Evolutionary conservation across 768 basidiomycete species (phyloP).

Genomic region (Pisolithus albus): DNA sequence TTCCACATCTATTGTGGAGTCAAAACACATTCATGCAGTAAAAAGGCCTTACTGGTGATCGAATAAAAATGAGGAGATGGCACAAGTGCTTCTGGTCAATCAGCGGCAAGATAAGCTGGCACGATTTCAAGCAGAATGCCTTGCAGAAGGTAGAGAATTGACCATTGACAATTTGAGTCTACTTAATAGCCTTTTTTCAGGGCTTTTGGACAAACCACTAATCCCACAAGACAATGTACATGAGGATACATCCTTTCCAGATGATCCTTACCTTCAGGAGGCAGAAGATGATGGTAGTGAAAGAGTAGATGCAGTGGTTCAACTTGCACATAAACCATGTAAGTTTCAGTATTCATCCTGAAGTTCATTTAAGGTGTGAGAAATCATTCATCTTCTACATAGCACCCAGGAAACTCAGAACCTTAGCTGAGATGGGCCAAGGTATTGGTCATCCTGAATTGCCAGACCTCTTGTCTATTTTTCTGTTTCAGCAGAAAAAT

Average conservation of each 20-base stretch:
- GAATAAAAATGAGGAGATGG: conserved; percentile 13
- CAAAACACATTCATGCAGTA: conserved; percentile 21
- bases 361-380: neutral
- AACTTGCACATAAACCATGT: neutral
- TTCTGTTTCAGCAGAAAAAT: conserved; percentile 11
- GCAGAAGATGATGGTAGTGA: neutral
- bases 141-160: neutral
- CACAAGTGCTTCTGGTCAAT: conserved; percentile 3
- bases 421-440: too few species aligned
- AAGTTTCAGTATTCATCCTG: neutral
- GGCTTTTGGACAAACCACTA: neutral
- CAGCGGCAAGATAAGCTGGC: neutral
- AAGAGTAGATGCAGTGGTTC: neutral
- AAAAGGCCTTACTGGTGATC: conserved; percentile 20
- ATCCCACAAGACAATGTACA: neutral
- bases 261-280: neutral
- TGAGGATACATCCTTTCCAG: neutral
- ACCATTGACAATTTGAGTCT: neutral
- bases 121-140: neutral
- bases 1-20: conserved; percentile 21
- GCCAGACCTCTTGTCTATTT: conserved; percentile 8
- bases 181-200: neutral
- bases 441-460: too few species aligned
- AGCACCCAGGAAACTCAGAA: conserved; percentile 2
- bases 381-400: neutral